Percentiles rank a stretch among this genome's conserved stretches.
phyloP scores from a whole-genome alignment of 1,139 yeast genomes.

The Kurtzmaniella quercitrusa region DNA sequence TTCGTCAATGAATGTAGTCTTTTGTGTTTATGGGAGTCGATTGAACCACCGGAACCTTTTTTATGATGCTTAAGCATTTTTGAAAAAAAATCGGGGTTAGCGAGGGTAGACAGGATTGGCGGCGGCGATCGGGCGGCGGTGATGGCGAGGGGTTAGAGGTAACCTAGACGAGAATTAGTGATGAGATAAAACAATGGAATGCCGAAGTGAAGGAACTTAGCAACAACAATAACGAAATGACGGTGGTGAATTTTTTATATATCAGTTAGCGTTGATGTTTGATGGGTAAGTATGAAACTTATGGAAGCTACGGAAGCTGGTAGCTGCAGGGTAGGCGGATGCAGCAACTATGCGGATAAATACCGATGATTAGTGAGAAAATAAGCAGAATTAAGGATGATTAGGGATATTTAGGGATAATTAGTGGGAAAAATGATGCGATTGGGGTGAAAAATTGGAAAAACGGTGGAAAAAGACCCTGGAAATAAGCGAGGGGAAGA shows the following conservation, averaged over 20 bases:
- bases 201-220: too few relatives aligned
- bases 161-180: too few relatives aligned
- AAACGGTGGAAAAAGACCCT: too few relatives aligned
- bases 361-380: neutral
- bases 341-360: neutral
- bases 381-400: neutral
- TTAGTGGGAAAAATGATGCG: too few relatives aligned
- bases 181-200: too few relatives aligned
- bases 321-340: neutral
- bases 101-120: neutral
- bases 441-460: too few relatives aligned
- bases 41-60: neutral
- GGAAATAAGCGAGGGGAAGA: too few relatives aligned
- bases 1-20: neutral
- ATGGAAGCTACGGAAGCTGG: neutral
- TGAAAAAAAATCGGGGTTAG: neutral
- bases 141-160: neutral
- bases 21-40: neutral
- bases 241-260: too few relatives aligned
- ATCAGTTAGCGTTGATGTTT: too few relatives aligned
- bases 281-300: too few relatives aligned
- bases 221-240: too few relatives aligned
- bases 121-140: neutral
- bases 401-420: neutral
- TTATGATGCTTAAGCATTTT: neutral